Percentiles rank a stretch among this genome's conserved stretches.
Evolutionary conservation across 192 early-diverging fungal genomes (phyloP).

Genomic region (Chytriomyces sp.): DNA sequence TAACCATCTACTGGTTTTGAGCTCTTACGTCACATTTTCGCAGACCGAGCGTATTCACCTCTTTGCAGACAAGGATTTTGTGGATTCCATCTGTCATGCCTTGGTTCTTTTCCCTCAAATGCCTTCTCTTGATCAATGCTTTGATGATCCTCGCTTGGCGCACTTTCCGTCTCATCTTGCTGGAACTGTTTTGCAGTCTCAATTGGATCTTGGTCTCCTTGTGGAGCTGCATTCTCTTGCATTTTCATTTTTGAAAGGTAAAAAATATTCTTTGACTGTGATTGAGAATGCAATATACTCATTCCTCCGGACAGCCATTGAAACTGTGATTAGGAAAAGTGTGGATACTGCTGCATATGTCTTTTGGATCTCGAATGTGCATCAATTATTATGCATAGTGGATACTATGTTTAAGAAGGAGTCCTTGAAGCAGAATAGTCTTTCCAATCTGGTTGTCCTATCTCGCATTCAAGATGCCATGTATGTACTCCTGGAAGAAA

Average conservation of each 20-base stretch:
- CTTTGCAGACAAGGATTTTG: neutral
- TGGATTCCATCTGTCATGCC: neutral
- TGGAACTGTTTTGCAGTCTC: neutral
- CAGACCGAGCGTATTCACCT: too few relatives aligned
- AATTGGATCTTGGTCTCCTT: neutral
- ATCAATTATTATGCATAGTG: slow-evolving; percentile 83
- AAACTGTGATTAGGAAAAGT: too few relatives aligned
- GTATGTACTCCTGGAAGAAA: neutral
- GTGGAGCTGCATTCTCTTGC: neutral
- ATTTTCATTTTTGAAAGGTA: neutral
- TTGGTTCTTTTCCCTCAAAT: neutral
- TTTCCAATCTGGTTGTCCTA: slow-evolving; percentile 63
- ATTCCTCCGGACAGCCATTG: too few relatives aligned
- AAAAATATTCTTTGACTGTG: too few relatives aligned
- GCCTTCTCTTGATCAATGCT: neutral
- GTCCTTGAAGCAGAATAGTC: slow-evolving; percentile 42
- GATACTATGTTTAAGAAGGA: slow-evolving; percentile 36
- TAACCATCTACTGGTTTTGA: too few relatives aligned
- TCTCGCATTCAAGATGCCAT: slow-evolving; percentile 68
- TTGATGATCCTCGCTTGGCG: neutral
- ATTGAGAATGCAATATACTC: too few relatives aligned
- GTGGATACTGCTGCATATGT: neutral
- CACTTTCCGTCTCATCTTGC: neutral
- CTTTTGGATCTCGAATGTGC: slow-evolving; percentile 88
- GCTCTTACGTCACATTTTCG: too few relatives aligned